Base-by-base conservation (phyloP, 2,329 filamentous ascomycete genomes). In the Colletotrichum echinochloae region DNA sequence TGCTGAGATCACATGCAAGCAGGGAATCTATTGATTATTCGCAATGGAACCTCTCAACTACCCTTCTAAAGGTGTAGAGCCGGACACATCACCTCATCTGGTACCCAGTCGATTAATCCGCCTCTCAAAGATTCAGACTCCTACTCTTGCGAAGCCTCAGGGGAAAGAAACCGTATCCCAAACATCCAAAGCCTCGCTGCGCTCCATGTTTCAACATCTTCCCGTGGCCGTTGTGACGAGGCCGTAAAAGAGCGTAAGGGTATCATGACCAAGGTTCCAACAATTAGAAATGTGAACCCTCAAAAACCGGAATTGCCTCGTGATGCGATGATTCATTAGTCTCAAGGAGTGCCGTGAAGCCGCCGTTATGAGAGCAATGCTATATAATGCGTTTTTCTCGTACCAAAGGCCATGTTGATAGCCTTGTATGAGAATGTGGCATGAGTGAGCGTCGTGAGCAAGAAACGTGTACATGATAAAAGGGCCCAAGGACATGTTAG, bases 311-410 rank as follows among this genome's bases (percentile, higher is more conserved):
- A 41, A 46, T 48, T 51, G 2, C 46, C 66, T 20, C 37, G 35
- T 59, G 48, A 56, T 37, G 33, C 30, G 55, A 71, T 48, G 65
- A 72, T 63, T 63, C 54, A 51, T 70, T 49, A 60, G 23, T 20
- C 1, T 44, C 6, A 72, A 60, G 26, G 63, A 72, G 60, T 72
- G 71, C 71, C 63, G 68, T 72, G 68, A 71, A 68, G 16, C 7
- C 12, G 63, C 65, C 26, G 37, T 57, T 23, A 30, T n/a, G n/a
- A 57, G 63, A 33, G 16, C 30, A 28, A 37, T 39, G 26, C 11
- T 56, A 33, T 57, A 12, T 12, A 28, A 5, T 37, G 12, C 28
- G 28, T 14, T 37, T 16, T 14, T 33, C 16, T 59, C 46, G 48
- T 48, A 26, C 20, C 20, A 65, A 23, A 55, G 56, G 33, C 56